Evolutionary conservation across 345 rosid genomes (phyloP).

Genomic region (Brassica cretica): DNA sequence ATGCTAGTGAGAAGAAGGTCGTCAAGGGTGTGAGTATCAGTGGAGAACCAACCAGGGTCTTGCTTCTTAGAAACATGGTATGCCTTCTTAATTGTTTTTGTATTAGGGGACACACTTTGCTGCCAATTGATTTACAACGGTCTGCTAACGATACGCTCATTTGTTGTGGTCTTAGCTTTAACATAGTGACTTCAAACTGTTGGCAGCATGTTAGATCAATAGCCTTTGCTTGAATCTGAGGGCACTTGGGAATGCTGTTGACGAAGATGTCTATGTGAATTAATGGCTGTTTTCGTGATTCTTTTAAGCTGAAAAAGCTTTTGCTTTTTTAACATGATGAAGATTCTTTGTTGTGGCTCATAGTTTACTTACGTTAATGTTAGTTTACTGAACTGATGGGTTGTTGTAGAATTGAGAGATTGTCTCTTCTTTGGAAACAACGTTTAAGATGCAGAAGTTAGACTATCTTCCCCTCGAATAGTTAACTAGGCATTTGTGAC

Average conservation of each 20-base stretch:
- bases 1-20: conserved; percentile 86
- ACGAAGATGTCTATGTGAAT: not conserved
- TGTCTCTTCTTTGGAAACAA: not conserved
- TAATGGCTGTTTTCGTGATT: not conserved
- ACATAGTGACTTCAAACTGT: not conserved
- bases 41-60: conserved; percentile 80
- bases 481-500: conserved; percentile 3
- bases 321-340: not conserved
- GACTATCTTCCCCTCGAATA: not conserved
- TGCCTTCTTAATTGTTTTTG: conserved; percentile 12
- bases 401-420: not conserved
- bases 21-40: conserved; percentile 82
- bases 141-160: not conserved
- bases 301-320: not conserved
- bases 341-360: not conserved
- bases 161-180: not conserved
- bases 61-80: conserved; percentile 91
- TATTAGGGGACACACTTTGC: not conserved
- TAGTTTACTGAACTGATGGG: not conserved
- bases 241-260: not conserved
- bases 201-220: not conserved
- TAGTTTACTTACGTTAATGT: conserved; percentile 6
- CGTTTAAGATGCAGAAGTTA: not conserved
- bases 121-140: conserved; percentile 5
- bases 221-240: conserved; percentile 1